Base-by-base conservation (phyloP, 1,284 basidiomycete genomes). In the Vanrija humicola region DNA sequence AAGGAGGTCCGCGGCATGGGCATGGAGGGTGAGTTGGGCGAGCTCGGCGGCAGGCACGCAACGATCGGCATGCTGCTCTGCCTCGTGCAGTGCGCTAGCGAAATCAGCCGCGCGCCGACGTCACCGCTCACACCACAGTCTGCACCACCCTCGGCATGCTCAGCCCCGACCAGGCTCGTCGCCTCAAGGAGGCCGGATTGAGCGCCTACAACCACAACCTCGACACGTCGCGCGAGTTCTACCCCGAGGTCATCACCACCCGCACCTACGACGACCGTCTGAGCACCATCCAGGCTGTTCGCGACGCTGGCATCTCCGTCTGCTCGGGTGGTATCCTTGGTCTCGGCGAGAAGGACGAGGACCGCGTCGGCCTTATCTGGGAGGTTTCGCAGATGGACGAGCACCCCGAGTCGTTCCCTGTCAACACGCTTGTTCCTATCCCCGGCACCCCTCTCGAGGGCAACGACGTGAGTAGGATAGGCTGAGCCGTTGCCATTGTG, bases 61-160 rank as follows among this genome's bases (percentile, higher is more conserved):
- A 23, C 21, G 3, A 23, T 23, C 21, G 21, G 21, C 21, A 23
- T 15, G 16, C 14, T 9, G 15, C 1, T 40, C 38, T 40, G 6
- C 5, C 26, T 26, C 26, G 26, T 8, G 8, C 26, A 26, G 26
- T n/a, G 26, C 26, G 26, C 26, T 26, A 26, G 26, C 26, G 29
- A 34, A 34, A 34, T 34, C 29, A 34, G 29, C 29, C 34, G 34
- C 34, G 34, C 12, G 34, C 14, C 34, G 14, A 34, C 34, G 34
- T 34, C 34, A 34, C 34, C 12, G 14, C 34, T 34, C 34, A 34
- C 19, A 51, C 29, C 1, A 2, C 50, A 80, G 95, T 98, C 38
- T 98, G 95, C 81, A 98, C 95, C 21, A 98, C 95, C 6, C 83
- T 98, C 34, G 95, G 95, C 51, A 98, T 98, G 95, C 81, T 98